Evolutionary conservation across 148 eudicot genomes (phyloP), one percentile per base, ranked within the genome.

Genomic region (Drosera capensis): DNA sequence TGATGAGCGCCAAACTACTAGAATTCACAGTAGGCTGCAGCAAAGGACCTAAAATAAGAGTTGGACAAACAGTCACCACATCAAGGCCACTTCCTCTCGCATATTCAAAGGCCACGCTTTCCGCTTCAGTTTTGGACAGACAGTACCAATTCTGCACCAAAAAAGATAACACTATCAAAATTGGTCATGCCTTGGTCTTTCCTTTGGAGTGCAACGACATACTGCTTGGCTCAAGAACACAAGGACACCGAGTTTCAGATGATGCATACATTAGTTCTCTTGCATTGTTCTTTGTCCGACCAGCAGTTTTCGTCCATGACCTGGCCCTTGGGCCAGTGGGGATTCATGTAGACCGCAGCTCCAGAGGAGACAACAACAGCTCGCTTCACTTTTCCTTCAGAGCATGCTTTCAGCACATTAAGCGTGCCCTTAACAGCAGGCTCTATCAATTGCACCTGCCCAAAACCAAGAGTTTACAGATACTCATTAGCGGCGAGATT

Each of bases 71-170:
- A 14, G 83, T 49, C 34, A 83, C 79, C 24, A 88, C 37, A 61
- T 79, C 73, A 13, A 87, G 74, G 30, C 83, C 86, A 49, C 39
- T 70, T 45, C 53, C 51, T 62, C 71, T 70, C 3, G 81, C 80
- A 55, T 72, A 79, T 50, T 77, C 78, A 65, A 60, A 59, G 24
- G 90, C 94, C 72, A 71, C 71, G 28, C 44, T 50, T 64, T 87
- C 96, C 22, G 96, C 94, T 53, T 52, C 75, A 20, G 83, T 74
- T 62, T 87, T 87, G 17, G 83, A 70, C 51, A 66, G 64, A 63
- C 68, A 79, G 59, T 87, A 87, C 96, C 88, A 79, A 46, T 87
- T 75, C 94, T 82, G 71, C 29, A 66, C 28, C 46, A 16, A 57
- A 62, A 8, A n/a, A 34, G 0, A 19, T 40, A 38, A 15, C 25